Base-by-base conservation (phyloP, 805 yeast genomes). In the Candida vartiovaarae region DNA sequence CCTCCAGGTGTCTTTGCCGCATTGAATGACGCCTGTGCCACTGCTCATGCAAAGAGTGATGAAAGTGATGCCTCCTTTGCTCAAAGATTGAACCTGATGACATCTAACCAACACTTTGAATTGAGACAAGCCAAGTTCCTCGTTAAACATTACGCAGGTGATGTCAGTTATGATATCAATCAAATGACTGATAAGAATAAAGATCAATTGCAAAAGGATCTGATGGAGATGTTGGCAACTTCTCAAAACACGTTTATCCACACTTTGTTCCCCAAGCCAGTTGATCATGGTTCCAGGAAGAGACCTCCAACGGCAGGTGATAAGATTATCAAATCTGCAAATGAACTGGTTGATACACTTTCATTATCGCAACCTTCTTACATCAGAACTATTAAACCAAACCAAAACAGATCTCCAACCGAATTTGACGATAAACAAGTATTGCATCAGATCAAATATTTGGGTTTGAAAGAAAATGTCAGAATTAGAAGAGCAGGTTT, bases 1-100 rank as follows among this genome's bases (percentile, higher is more conserved):
- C 98, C 99, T 1, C 97, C 97, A 1, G 99, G 99, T 47, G 74
- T 93, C 36, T 90, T 93, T 69, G 95, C 98, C 3, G 95, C 96
- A 3, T 74, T 93, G 66, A 93, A 91, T 65, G 99, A 93, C 70
- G 91, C 98, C 1, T 83, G 89, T 57, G 97, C 96, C 32, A 93
- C 98, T 27, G 99, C 99, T 0, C 99, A 93, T 62, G 99, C 99
- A 4, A 98, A 93, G 60, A 84, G 96, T 1, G 74, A 70, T 41
- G 99, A 98, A 20, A 98, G 98, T 2, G 99, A 93, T 64, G 96
- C 89, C 66, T 86, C 95, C 1, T 93, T 93, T 65, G 84, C 93
- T 15, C 96, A 88, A 70, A 77, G 97, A 65, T 72, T 93, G 57
- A 85, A 88, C 53, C 74, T 86, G 79, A 85, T 93, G 46, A 71